Base-by-base conservation (phyloP, 305 asterid genomes). In the Fraxinus ornus region DNA sequence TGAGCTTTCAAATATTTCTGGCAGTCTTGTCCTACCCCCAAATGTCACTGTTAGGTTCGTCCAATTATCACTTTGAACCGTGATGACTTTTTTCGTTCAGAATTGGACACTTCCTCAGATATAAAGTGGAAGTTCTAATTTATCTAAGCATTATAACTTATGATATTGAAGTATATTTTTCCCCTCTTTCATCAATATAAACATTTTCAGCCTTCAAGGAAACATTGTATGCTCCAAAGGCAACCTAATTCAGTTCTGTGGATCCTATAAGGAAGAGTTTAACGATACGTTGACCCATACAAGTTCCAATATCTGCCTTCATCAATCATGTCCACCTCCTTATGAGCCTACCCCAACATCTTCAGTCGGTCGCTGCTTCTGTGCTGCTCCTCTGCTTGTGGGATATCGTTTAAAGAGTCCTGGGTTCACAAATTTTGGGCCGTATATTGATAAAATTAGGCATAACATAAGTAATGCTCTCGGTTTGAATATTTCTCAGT, bases 321-420 rank as follows among this genome's bases (percentile, higher is more conserved):
- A 90, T 80, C 87, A 87, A 79, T 77, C 78, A 26, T 94, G 98
- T 82, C 92, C 89, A 57, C 79, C 83, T 75, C 89, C 90, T 75
- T 91, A 81, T 36, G 92, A 90, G 90, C 88, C 85, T 81, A 86
- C 89, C 81, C 85, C 90, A 3, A 70, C 86, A 41, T 82, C 89
- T 87, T 90, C 94, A 47, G 82, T 86, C 64, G 68, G 6, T 32
- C 84, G 13, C 70, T 94, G 98, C 87, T 90, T 88, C 83, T 94
- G 98, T 86, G 97, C 95, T 79, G 91, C 88, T 2, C 97, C 98
- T 35, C 84, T 94, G 88, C 89, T 88, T 86, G 82, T 94, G 81
- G 95, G 93, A 80, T 94, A 90, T 84, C 92, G 98, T 80, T 85
- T 94, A 85, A 94, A 93, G 90, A 94, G 98, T 85, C 97, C 98